Evolutionary conservation across 129 eudicot species (phyloP), one percentile per base, ranked within the genome.

Genomic region (Lonicera japonica): DNA sequence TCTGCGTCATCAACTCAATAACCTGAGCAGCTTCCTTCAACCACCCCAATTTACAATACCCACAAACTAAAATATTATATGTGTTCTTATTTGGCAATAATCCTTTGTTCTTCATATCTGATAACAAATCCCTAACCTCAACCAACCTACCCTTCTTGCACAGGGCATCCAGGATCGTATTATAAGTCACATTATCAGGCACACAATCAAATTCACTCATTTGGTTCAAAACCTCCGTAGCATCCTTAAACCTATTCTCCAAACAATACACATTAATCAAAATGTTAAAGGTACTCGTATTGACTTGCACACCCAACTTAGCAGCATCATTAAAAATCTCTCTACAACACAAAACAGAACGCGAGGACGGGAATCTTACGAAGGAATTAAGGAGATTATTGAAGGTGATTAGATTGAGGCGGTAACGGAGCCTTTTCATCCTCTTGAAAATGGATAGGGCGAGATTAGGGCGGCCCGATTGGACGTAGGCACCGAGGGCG

Each of bases 101-200:
- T 15, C 95, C 88, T 56, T 48, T 80, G 54, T 46, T 45, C 76
- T 82, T 84, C 97, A 91, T 84, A 34, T 84, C 90, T 39, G 56
- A 11, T 64, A 91, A 73, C 72, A 87, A 61, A 55, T 73, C 90
- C 22, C 90, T 64, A 36, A 79, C 82, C 8, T 82, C 87, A 46
- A 55, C 70, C 72, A 87, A 73, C 68, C 76, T 66, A 12, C 90
- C 87, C 70, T 82, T 91, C 68, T 84, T 87, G 48, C 79, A 72
- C 58, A 82, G 68, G 0, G 77, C 90, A 48, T 79, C 76, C 67
- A 91, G 67, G 56, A 91, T 24, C 8, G 95, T 87, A 67, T 91
- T 91, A 68, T 82, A 91, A 4, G 88, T 91, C n/a, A 81, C 84
- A 77, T 66, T 75, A 84, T 91, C 94, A 16, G 97, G 95, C 11